Conservation (phyloP, 768 basidiomycete genomes). For the Suillus occidentalis region DNA sequence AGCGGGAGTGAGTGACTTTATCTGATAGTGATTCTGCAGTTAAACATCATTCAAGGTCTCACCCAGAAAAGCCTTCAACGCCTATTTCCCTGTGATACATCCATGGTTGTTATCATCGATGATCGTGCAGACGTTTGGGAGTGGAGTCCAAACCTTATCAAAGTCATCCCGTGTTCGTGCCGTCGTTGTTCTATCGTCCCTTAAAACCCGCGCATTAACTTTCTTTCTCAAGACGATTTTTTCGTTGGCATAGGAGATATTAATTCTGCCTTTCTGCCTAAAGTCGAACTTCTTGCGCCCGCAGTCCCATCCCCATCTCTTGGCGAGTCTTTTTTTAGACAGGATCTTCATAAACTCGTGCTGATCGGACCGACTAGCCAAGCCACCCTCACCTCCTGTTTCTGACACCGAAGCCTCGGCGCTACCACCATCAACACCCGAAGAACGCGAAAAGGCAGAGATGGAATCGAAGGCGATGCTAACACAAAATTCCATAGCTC, state of each 20-base stretch:
- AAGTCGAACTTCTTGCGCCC: constrained; percentile 51
- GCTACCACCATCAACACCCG: constrained; percentile 25
- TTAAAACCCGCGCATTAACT: constrained; percentile 1
- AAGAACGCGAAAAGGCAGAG: constrained; percentile 47
- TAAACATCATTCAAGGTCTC: constrained; percentile 52
- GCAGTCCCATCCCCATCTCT: constrained; percentile 20
- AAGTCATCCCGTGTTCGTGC: constrained; percentile 89
- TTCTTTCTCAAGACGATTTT: constrained; percentile 75
- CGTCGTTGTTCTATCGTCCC: not conserved
- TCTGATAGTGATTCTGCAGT: constrained; percentile 3
- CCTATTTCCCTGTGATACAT: constrained; percentile 94
- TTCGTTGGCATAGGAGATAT: constrained; percentile 98
- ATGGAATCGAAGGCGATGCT: constrained; percentile 55
- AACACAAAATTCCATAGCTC: constrained; percentile 67
- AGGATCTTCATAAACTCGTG: not conserved
- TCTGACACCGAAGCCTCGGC: constrained; percentile 16
- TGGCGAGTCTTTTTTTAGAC: constrained; percentile 18
- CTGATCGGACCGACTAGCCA: constrained; percentile 21
- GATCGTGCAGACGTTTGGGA: constrained; percentile 99
- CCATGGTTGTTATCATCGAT: constrained; percentile 99
- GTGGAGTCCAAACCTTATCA: constrained; percentile 94
- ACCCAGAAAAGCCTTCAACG: constrained; percentile 91
- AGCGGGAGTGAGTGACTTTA: constrained; percentile 76
- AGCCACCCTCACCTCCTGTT: constrained; percentile 15
- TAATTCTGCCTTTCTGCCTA: constrained; percentile 91